phyloP scores from a whole-genome alignment of 2,329 filamentous ascomycete species.

The Chaetomium sp. region DNA sequence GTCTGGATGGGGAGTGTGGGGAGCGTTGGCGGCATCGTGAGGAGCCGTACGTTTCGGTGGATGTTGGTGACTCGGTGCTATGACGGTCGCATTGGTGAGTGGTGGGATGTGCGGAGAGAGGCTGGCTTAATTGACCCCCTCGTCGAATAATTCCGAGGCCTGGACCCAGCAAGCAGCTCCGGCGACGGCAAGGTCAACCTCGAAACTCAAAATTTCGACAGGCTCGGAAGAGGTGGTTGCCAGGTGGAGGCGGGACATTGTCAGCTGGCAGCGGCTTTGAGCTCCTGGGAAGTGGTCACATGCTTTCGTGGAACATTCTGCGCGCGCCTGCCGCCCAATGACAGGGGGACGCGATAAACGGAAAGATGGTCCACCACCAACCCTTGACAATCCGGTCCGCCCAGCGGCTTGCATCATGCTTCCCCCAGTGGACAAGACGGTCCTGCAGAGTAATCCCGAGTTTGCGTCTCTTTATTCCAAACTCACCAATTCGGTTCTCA shows the following conservation, averaged over 20 bases:
- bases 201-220: conserved; percentile 30
- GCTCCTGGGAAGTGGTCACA: conserved; percentile 19
- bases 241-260: conserved; percentile 6
- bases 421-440: conserved; percentile 57
- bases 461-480: conserved; percentile 62
- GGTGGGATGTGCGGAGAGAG: background rate
- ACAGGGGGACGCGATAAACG: conserved; percentile 4
- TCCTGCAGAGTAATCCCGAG: conserved; percentile 59
- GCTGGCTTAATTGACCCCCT: conserved; percentile 14
- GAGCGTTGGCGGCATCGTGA: conserved; percentile 21
- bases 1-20: conserved; percentile 16
- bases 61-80: conserved; percentile 9
- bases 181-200: conserved; percentile 5
- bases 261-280: conserved; percentile 19
- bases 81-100: conserved; percentile 21
- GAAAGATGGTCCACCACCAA: background rate
- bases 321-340: conserved; percentile 10
- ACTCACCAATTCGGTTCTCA: conserved; percentile 57
- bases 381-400: too few relatives aligned
- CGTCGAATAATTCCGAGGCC: background rate
- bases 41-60: background rate
- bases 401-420: conserved; percentile 48
- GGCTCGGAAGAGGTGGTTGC: background rate
- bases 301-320: conserved; percentile 27
- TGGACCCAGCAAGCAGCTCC: conserved; percentile 6